Evolutionary conservation across 2,329 filamentous ascomycete species (phyloP), one percentile per base, ranked within the genome.

Genomic region (Pseudopithomyces maydicus): DNA sequence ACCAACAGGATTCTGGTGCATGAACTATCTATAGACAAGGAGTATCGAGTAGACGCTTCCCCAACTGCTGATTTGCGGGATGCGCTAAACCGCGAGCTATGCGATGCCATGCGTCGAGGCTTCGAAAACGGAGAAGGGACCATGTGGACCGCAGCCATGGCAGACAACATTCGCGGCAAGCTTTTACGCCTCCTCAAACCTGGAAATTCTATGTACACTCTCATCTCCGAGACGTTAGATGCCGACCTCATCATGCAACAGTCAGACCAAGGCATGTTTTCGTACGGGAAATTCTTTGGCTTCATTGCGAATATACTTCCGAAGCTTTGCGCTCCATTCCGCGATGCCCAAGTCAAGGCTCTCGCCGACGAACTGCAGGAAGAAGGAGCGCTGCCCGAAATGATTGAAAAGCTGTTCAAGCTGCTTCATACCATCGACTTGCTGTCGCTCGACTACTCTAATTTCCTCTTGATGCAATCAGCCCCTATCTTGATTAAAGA

Each of bases 401-500:
- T 92, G 67, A 89, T 92, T 15, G 88, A 90, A 68, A 88, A 91
- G 60, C 83, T 94, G 1, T 88, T 92, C 76, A 88, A 88, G 14
- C 80, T 95, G 1, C 84, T 92, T 52, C 85, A 87, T 29, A 89
- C 91, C 64, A 90, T 93, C 54, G 89, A 95, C 67, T 79, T 89
- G 35, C 88, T 94, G 78, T 85, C 90, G 22, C 86, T 91, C 56
- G 91, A 95, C 67, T 92, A 93, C 68, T 88, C 90, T 57, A 95
- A 95, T 71, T 94, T 91, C 69, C 82, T 93, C 66, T 79, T 95
- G 48, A 86, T 88, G 73, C 84, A 89, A 26, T 87, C 88, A 0
- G 89, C 89, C 1, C 89, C 90, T 0, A 85, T 85, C 6, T 82
- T 95, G 51, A 85, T 92, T 52, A 85, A 88, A 61, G 88, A 90